These are phyloP conservation scores for Rhododendron ferrugineum DNA, from an alignment of 148 eudicot genomes.

Conservation along the genomic window DNA sequence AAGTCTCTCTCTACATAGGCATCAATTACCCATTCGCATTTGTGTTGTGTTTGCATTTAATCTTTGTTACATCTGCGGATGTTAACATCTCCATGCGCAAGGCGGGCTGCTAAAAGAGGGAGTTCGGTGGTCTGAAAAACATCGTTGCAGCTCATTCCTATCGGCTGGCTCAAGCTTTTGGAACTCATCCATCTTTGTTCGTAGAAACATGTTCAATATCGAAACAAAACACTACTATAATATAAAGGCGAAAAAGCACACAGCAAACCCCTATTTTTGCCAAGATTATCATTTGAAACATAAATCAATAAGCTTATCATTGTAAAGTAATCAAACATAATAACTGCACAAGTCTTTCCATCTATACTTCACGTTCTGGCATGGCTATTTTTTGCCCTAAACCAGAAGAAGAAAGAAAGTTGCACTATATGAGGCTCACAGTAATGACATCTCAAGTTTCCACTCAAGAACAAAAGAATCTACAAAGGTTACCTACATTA, in stretches of 20 bases:
- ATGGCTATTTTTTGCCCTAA: background rate
- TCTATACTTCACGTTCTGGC: conserved; percentile 11
- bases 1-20: background rate
- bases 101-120: background rate
- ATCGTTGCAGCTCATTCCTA: background rate
- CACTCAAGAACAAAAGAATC: conserved; percentile 2
- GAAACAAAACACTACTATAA: background rate
- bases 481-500: conserved; percentile 18
- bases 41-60: background rate
- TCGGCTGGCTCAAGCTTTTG: background rate
- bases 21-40: background rate
- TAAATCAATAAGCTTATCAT: background rate
- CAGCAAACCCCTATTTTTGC: background rate
- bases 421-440: conserved; percentile 1
- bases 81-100: background rate
- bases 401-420: background rate
- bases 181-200: background rate
- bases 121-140: background rate
- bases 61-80: background rate
- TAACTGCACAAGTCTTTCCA: conserved; percentile 10
- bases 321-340: background rate
- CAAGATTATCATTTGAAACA: background rate
- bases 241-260: background rate
- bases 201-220: background rate
- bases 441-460: background rate